phyloP scores from a whole-genome alignment of 441 rosid species.

The Manihot esculenta region DNA sequence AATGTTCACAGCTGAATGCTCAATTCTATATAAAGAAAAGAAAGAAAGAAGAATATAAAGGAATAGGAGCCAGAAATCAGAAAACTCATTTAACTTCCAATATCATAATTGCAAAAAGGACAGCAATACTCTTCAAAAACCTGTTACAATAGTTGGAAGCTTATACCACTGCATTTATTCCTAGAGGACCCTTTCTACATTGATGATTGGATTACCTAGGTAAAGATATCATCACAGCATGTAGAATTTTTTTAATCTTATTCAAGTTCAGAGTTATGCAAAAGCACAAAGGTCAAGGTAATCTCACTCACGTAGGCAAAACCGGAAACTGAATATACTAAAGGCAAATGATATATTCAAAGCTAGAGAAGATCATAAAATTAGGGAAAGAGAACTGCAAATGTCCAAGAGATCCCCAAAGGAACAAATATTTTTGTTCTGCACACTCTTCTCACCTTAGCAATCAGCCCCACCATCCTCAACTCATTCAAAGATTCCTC shows the following conservation, averaged over 20 bases:
- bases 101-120: neutral
- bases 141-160: neutral
- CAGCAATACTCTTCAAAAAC: neutral
- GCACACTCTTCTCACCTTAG: neutral
- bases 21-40: constrained; percentile 56
- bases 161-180: neutral
- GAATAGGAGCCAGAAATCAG: neutral
- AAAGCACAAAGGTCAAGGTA: constrained; percentile 4
- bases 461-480: neutral
- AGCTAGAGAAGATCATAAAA: neutral
- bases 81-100: neutral
- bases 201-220: neutral
- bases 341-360: neutral
- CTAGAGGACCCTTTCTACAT: neutral
- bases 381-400: neutral
- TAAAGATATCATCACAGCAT: neutral
- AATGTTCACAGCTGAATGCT: constrained; percentile 65
- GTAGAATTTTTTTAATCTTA: neutral
- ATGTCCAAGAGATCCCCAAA: neutral
- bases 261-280: neutral
- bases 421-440: neutral
- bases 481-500: neutral
- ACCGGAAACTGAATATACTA: neutral
- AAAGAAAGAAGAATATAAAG: neutral
- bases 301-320: neutral